Evolutionary conservation across 257 asterid species (phyloP).

Genomic region (Striga asiatica): DNA sequence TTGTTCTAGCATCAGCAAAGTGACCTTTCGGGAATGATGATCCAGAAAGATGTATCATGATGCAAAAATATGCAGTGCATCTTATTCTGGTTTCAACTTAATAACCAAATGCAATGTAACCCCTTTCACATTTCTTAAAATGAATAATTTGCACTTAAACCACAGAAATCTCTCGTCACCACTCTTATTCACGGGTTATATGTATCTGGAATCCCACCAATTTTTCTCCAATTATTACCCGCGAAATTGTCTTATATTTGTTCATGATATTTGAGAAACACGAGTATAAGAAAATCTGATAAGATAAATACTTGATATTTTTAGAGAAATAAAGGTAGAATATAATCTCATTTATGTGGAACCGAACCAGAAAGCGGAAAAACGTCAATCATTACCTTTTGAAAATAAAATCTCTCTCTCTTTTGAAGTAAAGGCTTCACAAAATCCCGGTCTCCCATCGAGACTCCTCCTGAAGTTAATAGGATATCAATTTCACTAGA

Average conservation of each 20-base stretch:
- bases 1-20: constrained; percentile 63
- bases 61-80: no score
- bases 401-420: constrained; percentile 59
- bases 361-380: constrained; percentile 11
- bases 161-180: background rate
- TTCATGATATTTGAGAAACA: no score
- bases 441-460: constrained; percentile 97
- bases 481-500: constrained; percentile 68
- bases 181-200: background rate
- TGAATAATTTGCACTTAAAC: background rate
- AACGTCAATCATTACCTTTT: constrained; percentile 50
- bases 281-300: no score
- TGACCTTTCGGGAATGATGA: constrained; percentile 60
- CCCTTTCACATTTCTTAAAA: background rate
- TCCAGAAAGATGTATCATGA: constrained; percentile 56
- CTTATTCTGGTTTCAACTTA: background rate
- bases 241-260: no score
- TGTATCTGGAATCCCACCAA: background rate
- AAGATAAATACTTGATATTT: no score
- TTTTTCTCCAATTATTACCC: background rate
- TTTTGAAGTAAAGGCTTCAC: constrained; percentile 82
- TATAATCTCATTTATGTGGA: no score
- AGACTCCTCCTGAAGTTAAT: constrained; percentile 93
- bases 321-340: no score
- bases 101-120: background rate